phyloP scores from a whole-genome alignment of 768 basidiomycete species.

The Tylopilus intermedius region DNA sequence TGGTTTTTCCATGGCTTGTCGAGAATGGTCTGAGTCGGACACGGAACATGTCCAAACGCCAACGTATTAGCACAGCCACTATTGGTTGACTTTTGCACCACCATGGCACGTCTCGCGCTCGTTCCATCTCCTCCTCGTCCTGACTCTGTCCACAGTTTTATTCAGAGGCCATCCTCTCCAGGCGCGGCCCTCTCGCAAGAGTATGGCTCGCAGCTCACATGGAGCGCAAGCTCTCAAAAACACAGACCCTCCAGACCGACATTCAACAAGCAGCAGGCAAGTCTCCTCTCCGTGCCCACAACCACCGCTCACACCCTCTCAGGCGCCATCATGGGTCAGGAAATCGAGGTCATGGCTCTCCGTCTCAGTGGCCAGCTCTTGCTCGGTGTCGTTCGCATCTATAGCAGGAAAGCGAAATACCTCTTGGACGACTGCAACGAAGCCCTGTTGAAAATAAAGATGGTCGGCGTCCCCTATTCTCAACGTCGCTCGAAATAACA shows the following conservation, averaged over 20 bases:
- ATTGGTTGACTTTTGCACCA: constrained; percentile 13
- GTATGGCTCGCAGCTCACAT: constrained; percentile 99
- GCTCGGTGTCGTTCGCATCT: constrained; percentile 95
- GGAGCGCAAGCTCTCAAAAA: constrained; percentile 96
- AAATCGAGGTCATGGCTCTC: constrained; percentile 89
- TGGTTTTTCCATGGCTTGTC: constrained; percentile 8
- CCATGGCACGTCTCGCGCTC: constrained; percentile 22
- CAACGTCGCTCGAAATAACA: neutral
- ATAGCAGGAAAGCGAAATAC: constrained; percentile 97
- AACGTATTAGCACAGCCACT: constrained; percentile 22
- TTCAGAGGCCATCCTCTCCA: constrained; percentile 89
- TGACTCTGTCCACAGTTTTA: constrained; percentile 46
- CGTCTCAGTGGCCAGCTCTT: constrained; percentile 95
- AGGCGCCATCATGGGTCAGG: constrained; percentile 93
- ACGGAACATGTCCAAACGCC: constrained; percentile 1
- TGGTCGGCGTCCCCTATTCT: constrained; percentile 45
- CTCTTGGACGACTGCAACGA: constrained; percentile 97
- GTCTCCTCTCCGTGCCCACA: neutral
- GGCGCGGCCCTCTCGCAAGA: constrained; percentile 89
- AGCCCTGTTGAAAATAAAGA: constrained; percentile 89
- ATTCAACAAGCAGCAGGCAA: constrained; percentile 89
- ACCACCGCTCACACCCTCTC: neutral
- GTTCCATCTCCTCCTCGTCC: neutral
- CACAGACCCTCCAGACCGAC: constrained; percentile 89
- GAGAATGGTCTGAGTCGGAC: neutral